Evolutionary conservation across 2,329 filamentous ascomycete genomes (phyloP), one percentile per base, ranked within the genome.

Genomic region (Aquanectria penicillioides): DNA sequence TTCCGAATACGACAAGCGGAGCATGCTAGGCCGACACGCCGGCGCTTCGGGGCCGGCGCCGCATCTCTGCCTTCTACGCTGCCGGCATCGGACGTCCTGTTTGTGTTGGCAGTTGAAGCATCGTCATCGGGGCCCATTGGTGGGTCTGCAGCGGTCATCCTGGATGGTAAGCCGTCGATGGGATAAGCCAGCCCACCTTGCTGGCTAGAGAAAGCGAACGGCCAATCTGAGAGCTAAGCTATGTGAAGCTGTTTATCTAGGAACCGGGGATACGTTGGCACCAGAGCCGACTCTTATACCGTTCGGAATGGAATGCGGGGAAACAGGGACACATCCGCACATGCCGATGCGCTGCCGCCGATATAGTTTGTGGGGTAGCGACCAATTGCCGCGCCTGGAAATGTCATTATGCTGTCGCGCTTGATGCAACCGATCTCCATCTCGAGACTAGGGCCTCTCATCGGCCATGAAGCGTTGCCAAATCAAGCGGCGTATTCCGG

Each of bases 1-100:
- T 59, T 59, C 2, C 50, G 50, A 22, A 59, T 55, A 7, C 50
- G 43, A 18, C 50, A 59, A 3, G 50, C 50, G 7, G 50, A 49
- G 23, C 50, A 59, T 12, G 56, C 56, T 18, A 55, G 20, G 7
- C 50, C 56, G 13, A 55, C 50, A 3, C 50, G 43, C 5, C 56
- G 43, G 9, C 56, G 38, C 18, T 59, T 59, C 6, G 43, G 41
- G 0, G 11, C 15, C 28, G 3, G 49, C 15, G 26, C 22, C 13
- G 28, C 18, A n/a, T 52, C 38, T 8, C 31, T 20, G 20, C 18
- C 46, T 15, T 33, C 47, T 5, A 40, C 26, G 12, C 47, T 50
- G n/a, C 34, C 47, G 17, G 12, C 34, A 23, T 31, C 26, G 11
- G 47, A 50, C 5, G 23, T 31, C 6, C 23, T 23, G 25, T 40